Percentiles rank a stretch among this genome's conserved stretches.
These are phyloP conservation scores for Acmispon strigosus DNA, from an alignment of 306 rosid species.

Conservation along the genomic window DNA sequence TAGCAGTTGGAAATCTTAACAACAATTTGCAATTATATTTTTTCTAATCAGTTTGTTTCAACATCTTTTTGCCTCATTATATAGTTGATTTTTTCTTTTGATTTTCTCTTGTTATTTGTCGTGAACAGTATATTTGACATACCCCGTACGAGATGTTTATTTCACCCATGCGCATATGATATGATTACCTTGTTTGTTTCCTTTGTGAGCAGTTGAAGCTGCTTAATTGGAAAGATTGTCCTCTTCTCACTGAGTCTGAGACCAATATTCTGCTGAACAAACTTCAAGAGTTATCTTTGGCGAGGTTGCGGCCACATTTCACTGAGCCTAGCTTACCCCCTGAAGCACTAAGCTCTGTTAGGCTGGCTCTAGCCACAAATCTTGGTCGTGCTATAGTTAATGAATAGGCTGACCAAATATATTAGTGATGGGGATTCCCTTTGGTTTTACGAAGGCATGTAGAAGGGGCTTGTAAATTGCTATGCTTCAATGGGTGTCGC, in stretches of 20 bases:
- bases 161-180: not conserved
- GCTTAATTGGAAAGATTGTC: constrained; percentile 69
- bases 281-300: constrained; percentile 77
- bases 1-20: not conserved
- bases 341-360: constrained; percentile 55
- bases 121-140: not conserved
- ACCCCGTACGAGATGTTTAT: not conserved
- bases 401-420: constrained; percentile 35
- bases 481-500: not conserved
- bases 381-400: constrained; percentile 85
- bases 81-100: not conserved
- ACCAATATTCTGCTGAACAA: constrained; percentile 74
- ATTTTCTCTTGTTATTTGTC: not conserved
- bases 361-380: constrained; percentile 80
- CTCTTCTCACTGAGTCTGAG: constrained; percentile 64
- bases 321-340: constrained; percentile 51
- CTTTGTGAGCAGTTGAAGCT: constrained; percentile 64
- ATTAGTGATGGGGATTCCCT: not conserved
- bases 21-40: not conserved
- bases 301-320: constrained; percentile 58
- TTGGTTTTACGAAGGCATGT: too few relatives aligned
- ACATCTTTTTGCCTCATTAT: not conserved
- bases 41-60: not conserved
- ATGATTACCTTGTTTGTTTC: not conserved
- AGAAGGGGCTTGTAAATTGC: not conserved